Evolutionary conservation across 768 basidiomycete genomes (phyloP), one percentile per base, ranked within the genome.

Genomic region (Cystobasidium tubakii): DNA sequence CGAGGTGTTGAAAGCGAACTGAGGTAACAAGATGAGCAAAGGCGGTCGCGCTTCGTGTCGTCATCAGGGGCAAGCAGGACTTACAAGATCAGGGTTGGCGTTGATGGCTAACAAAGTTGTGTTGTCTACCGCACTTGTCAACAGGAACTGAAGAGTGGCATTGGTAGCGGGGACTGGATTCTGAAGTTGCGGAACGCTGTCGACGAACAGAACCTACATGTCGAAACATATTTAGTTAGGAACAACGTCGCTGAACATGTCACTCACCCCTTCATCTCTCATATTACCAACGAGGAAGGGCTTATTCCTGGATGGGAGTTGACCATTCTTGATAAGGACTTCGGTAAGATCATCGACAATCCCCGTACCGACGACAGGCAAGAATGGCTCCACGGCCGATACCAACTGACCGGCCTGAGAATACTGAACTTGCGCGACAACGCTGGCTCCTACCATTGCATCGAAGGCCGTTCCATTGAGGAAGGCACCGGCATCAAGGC

Each of bases 331-430:
- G 34, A 75, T 23, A 10, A 75, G 74, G 1, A 60, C 39, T 1
- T 62, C 27, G 31, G 66, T 39, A n/a, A 74, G 71, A 21, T 60
- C 74, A 39, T 70, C 74, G 34, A 75, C 42, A 27, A 75, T 44
- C n/a, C 74, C 74, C 10, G 73, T 62, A 23, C 67, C 69, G 42
- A 75, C 46, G 29, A 72, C 62, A 23, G 74, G 74, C 29, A 71
- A 39, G 34, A 72, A 55, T 9, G 74, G 74, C 43, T 75, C 74
- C 2, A 72, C 74, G 21, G 36, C 29, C 29, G 54, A 25, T 9
- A 60, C 63, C 3, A 72, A 21, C 36, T 25, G 25, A 21, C 73
- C 36, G 21, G 69, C 69, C 21, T 63, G 27, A 23, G 17, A 15
- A 39, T 72, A 75, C 13, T 55, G 23, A 33, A 17, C 29, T n/a